Evolutionary conservation across 2,329 filamentous ascomycete species (phyloP), one percentile per base, ranked within the genome.

Genomic region (Cordyceps cicadae): DNA sequence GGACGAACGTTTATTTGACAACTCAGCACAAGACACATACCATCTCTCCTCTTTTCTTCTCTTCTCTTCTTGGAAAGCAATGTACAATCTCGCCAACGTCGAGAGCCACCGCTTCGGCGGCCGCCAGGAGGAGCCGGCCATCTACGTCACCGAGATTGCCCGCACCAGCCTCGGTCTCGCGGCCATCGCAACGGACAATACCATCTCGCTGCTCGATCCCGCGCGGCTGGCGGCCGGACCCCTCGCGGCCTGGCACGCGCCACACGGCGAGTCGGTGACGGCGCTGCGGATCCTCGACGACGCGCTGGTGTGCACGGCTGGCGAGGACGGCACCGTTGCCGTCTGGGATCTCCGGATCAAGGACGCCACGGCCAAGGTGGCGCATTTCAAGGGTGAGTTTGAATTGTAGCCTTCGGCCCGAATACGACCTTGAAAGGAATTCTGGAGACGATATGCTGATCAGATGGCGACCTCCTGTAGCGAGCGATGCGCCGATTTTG

Each of bases 111-210:
- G 62, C 65, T 68, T 72, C 63, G 66, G 67, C 32, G 63, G 62
- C 54, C 78, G 79, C 50, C 17, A 62, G 51, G 78, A 79, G 46
- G 49, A 34, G 8, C 17, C 57, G 4, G 12, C 57, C 41, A 75
- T 80, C 56, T 88, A 87, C 70, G 79, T 87, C 39, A 79, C 85
- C 54, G 79, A 84, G 62, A 75, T 88, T 57, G 74, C 80, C 29
- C 77, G 81, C n/a, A 74, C 81, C 4, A 66, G 75, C 0, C 70
- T 74, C 1, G 77, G 80, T 5, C 77, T 89, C 46, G 84, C 83
- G 1, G 80, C 83, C 17, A 87, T 88, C 61, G 82, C 86, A 3
- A 90, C 88, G 0, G 87, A 91, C 73, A 84, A 90, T 72, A 80
- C 78, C n/a, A 76, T 92, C 21, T 81, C 83, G 32, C 73, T 90